Evolutionary conservation across 768 basidiomycete genomes (phyloP), one percentile per base, ranked within the genome.

Genomic region (Pleurotus ostreatus): DNA sequence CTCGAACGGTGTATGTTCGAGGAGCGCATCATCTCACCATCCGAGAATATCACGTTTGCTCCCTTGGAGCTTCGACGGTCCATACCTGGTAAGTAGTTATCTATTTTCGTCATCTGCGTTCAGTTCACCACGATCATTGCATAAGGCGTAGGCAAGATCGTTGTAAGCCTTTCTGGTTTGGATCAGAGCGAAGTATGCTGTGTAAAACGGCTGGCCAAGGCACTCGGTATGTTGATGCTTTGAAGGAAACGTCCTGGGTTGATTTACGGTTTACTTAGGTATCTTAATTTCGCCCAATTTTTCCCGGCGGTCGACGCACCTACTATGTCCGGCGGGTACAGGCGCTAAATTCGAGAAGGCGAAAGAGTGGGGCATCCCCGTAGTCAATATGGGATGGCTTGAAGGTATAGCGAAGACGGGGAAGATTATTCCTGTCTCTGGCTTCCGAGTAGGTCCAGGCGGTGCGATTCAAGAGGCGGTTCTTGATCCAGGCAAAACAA

Each of bases 301-400:
- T 67, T 87, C 82, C 12, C 77, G 83, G 15, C 78, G 76, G 9
- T 81, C 86, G 2, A 94, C 94, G 0, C 90, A 96, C 61, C 76
- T 97, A 1, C 72, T 97, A 6, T 94, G 92, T 65, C 88, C 89
- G 0, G 76, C 83, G 5, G 81, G 78, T 0, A 71, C 66, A 0
- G 92, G 94, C 13, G 74, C 77, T 20, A 96, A 97, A 66, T 91
- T 81, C 49, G 81, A 85, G 13, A 92, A 87, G 66, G 92, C 94
- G 2, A 64, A 68, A 39, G 83, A 91, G 65, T 96, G 94, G 94
- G 77, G 77, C 12, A 80, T 88, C 6, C 84, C 86, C 0, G 82
- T 90, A n/a, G 76, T 95, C 18, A 75, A 78, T 38, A 73, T 88
- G 67, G 73, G 71, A 7, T 97, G 93, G 92, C 65, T 97, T 15